A percentile compares a stretch with the other conserved stretches of the same genome.
Evolutionary conservation across 2,329 filamentous ascomycete genomes (phyloP).

Genomic region (Neofusicoccum cordaticola): DNA sequence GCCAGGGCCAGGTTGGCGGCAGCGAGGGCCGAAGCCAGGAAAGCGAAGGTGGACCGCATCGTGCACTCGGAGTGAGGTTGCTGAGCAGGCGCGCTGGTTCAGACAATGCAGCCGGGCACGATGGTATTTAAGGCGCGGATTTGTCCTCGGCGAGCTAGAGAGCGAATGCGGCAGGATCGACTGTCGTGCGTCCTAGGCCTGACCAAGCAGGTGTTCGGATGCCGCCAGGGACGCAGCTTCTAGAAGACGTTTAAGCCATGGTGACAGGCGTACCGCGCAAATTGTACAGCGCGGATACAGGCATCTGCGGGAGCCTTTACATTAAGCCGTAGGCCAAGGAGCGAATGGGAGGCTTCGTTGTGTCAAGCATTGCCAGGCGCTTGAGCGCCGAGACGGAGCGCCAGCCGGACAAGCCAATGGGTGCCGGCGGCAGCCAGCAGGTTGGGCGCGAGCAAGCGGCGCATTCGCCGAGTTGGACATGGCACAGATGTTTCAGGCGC

Average conservation of each 20-base stretch:
- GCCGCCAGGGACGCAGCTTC: not conserved
- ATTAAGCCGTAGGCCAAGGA: not conserved
- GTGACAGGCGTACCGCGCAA: not conserved
- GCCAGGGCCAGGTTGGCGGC: slow-evolving; percentile 18
- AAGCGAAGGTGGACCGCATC: slow-evolving; percentile 22
- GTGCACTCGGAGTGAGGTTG: not conserved
- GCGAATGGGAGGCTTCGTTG: slow-evolving; percentile 3
- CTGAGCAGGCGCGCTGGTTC: not conserved
- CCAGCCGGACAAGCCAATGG: slow-evolving; percentile 21
- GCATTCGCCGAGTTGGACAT: not conserved
- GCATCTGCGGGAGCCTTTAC: not conserved
- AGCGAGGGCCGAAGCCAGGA: slow-evolving; percentile 20
- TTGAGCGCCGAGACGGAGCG: slow-evolving; percentile 22
- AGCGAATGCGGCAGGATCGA: not conserved
- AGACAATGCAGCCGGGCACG: not conserved
- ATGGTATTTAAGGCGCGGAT: not conserved
- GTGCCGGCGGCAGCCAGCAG: slow-evolving; percentile 6
- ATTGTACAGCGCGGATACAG: not conserved
- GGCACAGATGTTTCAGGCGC: slow-evolving; percentile 1
- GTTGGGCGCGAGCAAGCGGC: not conserved
- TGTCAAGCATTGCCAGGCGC: slow-evolving; percentile 13
- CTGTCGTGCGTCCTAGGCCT: not conserved
- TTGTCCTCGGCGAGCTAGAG: not conserved
- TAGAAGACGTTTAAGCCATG: not conserved
- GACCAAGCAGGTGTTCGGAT: slow-evolving; percentile 13